Percentiles rank a stretch among this genome's conserved stretches.
Evolutionary conservation across 306 rosid species (phyloP).

Genomic region (Carpinus viminea): DNA sequence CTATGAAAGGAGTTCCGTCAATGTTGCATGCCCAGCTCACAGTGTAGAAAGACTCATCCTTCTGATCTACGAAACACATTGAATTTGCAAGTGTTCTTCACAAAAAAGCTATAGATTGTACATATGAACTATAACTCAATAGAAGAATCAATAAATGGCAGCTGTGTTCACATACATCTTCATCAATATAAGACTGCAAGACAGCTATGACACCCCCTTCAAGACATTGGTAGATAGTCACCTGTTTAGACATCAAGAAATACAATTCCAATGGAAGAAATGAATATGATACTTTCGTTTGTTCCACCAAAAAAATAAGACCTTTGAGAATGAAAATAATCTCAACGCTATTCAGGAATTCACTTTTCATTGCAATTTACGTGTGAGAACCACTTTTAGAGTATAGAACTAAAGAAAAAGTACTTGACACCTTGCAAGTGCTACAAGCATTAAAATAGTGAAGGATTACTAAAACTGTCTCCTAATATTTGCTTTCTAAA

Average conservation of each 20-base stretch:
- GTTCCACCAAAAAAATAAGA: background rate
- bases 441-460: background rate
- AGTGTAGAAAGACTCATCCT: slow-evolving; percentile 95
- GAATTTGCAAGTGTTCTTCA: slow-evolving; percentile 26
- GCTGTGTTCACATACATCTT: slow-evolving; percentile 63
- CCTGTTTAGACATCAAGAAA: slow-evolving; percentile 42
- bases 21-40: slow-evolving; percentile 80
- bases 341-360: background rate
- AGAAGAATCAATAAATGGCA: background rate
- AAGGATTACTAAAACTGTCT: background rate
- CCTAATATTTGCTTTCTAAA: background rate
- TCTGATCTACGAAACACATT: slow-evolving; percentile 71
- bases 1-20: slow-evolving; percentile 69
- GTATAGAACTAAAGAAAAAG: background rate
- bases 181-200: slow-evolving; percentile 91
- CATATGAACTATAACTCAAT: background rate
- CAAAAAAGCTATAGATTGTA: background rate
- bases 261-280: background rate
- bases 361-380: background rate
- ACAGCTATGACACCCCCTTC: slow-evolving; percentile 88
- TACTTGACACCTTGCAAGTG: background rate
- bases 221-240: slow-evolving; percentile 75
- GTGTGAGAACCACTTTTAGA: background rate
- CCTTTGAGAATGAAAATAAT: background rate
- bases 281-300: background rate